Base-by-base conservation (phyloP, 2,329 filamentous ascomycete species). In the Phaeosphaeria sp. region DNA sequence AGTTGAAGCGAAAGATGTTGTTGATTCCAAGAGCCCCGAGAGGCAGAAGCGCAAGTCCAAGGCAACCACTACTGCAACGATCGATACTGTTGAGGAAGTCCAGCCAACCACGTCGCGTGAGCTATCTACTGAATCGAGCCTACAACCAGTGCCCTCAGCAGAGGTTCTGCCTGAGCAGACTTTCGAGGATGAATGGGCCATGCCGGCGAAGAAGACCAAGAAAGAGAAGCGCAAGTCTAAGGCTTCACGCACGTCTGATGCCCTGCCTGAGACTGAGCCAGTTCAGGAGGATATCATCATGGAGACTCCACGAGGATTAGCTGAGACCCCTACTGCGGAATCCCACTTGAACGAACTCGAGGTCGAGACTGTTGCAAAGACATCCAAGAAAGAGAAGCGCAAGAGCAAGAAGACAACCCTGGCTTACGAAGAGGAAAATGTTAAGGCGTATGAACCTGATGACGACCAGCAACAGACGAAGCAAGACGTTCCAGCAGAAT, bases 161-260 rank as follows among this genome's bases (percentile, higher is more conserved):
- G n/a, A 59, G 58, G 49, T 53, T 42, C 25, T 52, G 30, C 46
- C 47, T n/a, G 13, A 41, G 20, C 13, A 36, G 4, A 33, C 30
- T 55, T 54, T 30, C 49, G 56, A 57, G 70, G 54, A 49, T 6
- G 36, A 43, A 18, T 27, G 20, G 17, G 49, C 22, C 23, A 13
- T 30, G 23, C 39, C 55, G 17, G 21, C 57, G 11, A 62, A 63
- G 50, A 64, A 62, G 59, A 63, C 44, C 53, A 66, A 62, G 52
- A 66, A 66, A 50, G 64, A 65, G 15, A 60, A 58, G 53, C 54
- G 55, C 55, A 71, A 56, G 48, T 50, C 49, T 30, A 71, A 61
- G 65, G 20, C 44, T 2, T 27, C 46, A 6, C 21, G 33, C 10
- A 22, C 36, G 17, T 44, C 47, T 41, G 67, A 54, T 59, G 44